Conservation (phyloP, 2,329 filamentous ascomycete species). For the Fusarium transvaalense region DNA sequence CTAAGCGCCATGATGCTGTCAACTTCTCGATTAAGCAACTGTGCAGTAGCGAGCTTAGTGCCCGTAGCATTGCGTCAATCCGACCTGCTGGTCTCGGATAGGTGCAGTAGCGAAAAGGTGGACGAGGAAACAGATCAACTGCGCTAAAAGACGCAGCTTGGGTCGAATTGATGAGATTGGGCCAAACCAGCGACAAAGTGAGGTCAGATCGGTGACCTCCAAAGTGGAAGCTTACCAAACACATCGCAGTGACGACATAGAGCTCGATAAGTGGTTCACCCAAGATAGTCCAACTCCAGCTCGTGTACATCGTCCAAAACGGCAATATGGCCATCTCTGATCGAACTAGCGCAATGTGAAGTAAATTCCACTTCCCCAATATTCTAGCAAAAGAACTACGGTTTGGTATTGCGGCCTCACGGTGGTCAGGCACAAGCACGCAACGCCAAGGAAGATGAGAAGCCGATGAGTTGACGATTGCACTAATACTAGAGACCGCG, state of each 20-base stretch:
- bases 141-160: slow-evolving; percentile 36
- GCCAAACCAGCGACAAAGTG: slow-evolving; percentile 35
- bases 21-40: slow-evolving; percentile 22
- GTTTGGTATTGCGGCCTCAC: slow-evolving; percentile 18
- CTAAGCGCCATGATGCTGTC: slow-evolving; percentile 30
- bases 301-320: slow-evolving; percentile 30
- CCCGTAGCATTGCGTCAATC: slow-evolving; percentile 45
- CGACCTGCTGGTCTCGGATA: slow-evolving; percentile 46
- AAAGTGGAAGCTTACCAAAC: slow-evolving; percentile 25
- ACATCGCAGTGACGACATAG: slow-evolving; percentile 29
- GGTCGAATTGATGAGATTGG: slow-evolving; percentile 30
- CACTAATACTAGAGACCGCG: neutral
- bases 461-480: slow-evolving; percentile 16
- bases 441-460: slow-evolving; percentile 11
- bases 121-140: slow-evolving; percentile 41
- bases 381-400: neutral
- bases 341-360: slow-evolving; percentile 1
- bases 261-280: slow-evolving; percentile 23
- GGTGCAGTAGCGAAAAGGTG: slow-evolving; percentile 38
- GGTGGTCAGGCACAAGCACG: slow-evolving; percentile 22
- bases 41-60: slow-evolving; percentile 26
- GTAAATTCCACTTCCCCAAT: neutral
- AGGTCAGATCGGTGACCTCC: slow-evolving; percentile 39
- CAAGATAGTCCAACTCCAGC: slow-evolving; percentile 22
- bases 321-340: slow-evolving; percentile 19